phyloP scores from a whole-genome alignment of 2,329 filamentous ascomycete genomes.

The Ceratocystis harringtonii region DNA sequence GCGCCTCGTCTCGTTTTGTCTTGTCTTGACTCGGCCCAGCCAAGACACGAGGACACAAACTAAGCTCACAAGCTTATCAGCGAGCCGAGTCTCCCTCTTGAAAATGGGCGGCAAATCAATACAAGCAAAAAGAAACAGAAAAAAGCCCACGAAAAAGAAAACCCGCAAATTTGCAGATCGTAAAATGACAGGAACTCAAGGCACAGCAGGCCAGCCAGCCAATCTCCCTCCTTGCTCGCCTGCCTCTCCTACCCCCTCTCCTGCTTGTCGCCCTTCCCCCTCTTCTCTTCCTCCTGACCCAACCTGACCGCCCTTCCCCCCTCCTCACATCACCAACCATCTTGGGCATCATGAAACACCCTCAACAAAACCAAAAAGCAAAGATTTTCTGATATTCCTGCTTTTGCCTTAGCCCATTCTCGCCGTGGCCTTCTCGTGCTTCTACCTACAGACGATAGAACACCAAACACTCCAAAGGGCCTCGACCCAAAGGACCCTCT shows the following conservation, averaged over 20 bases:
- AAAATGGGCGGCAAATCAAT: background rate
- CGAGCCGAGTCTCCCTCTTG: background rate
- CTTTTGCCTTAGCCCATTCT: background rate
- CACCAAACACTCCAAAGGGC: too few species aligned
- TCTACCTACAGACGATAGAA: too few species aligned
- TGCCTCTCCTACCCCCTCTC: background rate
- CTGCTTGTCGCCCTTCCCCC: background rate
- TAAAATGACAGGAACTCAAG: background rate
- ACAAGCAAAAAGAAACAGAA: background rate
- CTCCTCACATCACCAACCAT: background rate
- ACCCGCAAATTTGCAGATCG: background rate
- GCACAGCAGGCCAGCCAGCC: background rate
- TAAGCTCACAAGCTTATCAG: background rate
- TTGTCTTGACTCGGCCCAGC: background rate
- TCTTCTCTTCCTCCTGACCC: background rate
- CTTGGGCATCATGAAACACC: constrained; percentile 2
- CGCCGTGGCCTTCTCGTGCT: too few species aligned
- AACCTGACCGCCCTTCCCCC: background rate
- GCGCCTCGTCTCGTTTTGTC: background rate
- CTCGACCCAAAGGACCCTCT: too few species aligned
- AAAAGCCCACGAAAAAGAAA: background rate
- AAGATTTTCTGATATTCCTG: background rate
- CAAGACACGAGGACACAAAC: background rate
- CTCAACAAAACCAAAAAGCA: background rate
- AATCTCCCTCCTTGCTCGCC: background rate